Base-by-base conservation (phyloP, 352 stramenopile species). In the Chrysophaeum taylorii region DNA sequence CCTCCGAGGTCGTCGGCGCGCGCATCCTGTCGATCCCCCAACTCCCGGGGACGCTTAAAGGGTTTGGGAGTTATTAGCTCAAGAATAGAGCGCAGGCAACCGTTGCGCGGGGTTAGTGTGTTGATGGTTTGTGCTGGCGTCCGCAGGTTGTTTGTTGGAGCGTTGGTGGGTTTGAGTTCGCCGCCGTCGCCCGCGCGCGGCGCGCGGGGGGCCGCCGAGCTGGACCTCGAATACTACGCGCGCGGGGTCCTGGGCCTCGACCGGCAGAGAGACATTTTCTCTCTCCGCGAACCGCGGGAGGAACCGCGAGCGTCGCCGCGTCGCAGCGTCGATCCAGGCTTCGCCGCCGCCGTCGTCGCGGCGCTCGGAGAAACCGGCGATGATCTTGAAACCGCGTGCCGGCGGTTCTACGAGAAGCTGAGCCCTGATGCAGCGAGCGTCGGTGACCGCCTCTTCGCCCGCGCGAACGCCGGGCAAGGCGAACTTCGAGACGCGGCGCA, bases 131-230 rank as follows among this genome's bases (percentile, higher is more conserved):
- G n/a, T n/a, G n/a, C n/a, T n/a, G n/a, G n/a, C n/a, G n/a, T n/a
- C n/a, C n/a, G n/a, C n/a, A n/a, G n/a, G n/a, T n/a, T n/a, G n/a
- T n/a, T n/a, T n/a, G n/a, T n/a, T n/a, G n/a, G n/a, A n/a, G n/a
- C n/a, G n/a, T n/a, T n/a, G n/a, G n/a, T n/a, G n/a, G n/a, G n/a
- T n/a, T n/a, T n/a, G n/a, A n/a, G n/a, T n/a, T n/a, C n/a, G n/a
- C n/a, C n/a, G n/a, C n/a, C n/a, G n/a, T n/a, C n/a, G n/a, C n/a
- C n/a, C n/a, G n/a, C n/a, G n/a, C n/a, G n/a, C n/a, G n/a, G n/a
- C n/a, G n/a, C n/a, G n/a, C n/a, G n/a, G n/a, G n/a, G n/a, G n/a
- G 52, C 52, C 25, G 52, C 52, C 25, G 52, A 63, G 52, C 52
- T 63, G 5, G 52, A 63, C 29, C 27, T 33, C 9, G 52, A 63